Conservation (phyloP, 1,139 yeast genomes). For the Nakaseomyces nivariensis region DNA sequence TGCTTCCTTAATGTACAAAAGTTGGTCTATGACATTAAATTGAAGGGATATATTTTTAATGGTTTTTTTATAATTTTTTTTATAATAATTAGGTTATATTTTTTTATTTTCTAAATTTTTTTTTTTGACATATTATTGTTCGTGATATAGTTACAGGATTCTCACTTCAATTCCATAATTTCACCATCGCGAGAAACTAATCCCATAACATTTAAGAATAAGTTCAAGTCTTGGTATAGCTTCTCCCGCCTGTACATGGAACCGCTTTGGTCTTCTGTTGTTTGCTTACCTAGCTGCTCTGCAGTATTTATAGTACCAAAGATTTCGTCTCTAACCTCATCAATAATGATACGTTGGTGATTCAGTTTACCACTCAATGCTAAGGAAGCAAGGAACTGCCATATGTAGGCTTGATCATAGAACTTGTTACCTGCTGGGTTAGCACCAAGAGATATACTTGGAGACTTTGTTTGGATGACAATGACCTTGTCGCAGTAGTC, state of each 20-base stretch:
- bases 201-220: slow-evolving; percentile 95
- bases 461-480: slow-evolving; percentile 1
- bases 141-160: slow-evolving; percentile 1
- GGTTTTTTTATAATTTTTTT: background rate
- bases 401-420: slow-evolving; percentile 77
- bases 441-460: slow-evolving; percentile 5
- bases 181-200: slow-evolving; percentile 66
- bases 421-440: slow-evolving; percentile 8
- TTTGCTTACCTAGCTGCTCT: slow-evolving; percentile 42
- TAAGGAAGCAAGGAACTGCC: slow-evolving; percentile 95
- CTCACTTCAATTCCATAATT: slow-evolving; percentile 33
- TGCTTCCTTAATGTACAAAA: background rate
- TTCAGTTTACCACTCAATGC: slow-evolving; percentile 88
- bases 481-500: slow-evolving; percentile 22
- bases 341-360: slow-evolving; percentile 90
- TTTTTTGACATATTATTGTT: background rate
- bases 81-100: background rate
- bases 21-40: background rate
- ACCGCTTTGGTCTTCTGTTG: slow-evolving; percentile 38
- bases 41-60: background rate
- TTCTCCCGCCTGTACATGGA: slow-evolving; percentile 47
- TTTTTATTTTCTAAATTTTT: background rate
- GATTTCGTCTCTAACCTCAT: slow-evolving; percentile 87
- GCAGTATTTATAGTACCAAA: slow-evolving; percentile 83
- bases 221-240: slow-evolving; percentile 70